Conservation (phyloP, 148 eudicot genomes). For the Cornus controversa region DNA sequence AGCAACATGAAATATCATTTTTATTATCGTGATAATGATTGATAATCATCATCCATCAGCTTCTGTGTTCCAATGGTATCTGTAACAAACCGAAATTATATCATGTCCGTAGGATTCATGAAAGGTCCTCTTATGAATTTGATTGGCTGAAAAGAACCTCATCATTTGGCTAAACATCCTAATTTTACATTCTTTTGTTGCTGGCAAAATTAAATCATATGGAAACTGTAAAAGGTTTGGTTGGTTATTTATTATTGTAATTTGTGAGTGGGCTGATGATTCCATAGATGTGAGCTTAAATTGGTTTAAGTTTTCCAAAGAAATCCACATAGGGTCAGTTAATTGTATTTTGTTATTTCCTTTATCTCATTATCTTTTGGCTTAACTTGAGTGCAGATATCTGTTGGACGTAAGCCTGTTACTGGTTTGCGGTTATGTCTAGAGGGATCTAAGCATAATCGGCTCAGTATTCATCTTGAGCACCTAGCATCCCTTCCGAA, state of each 20-base stretch:
- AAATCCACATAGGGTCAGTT: background rate
- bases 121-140: background rate
- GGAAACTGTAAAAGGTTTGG: background rate
- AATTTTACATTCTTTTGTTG: background rate
- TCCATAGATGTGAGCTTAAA: background rate
- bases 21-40: background rate
- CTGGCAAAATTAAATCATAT: background rate
- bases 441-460: constrained; percentile 83
- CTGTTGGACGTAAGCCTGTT: constrained; percentile 96
- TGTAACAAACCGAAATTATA: background rate
- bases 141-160: background rate
- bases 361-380: background rate
- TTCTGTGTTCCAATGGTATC: background rate
- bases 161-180: background rate
- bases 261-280: background rate
- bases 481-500: constrained; percentile 79
- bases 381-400: constrained; percentile 46
- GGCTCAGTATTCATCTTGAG: constrained; percentile 68
- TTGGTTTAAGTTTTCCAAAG: background rate
- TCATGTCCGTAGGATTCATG: background rate
- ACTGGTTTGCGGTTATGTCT: constrained; percentile 76
- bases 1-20: background rate
- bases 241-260: background rate
- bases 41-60: constrained; percentile 1
- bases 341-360: background rate